A percentile compares a stretch with the other conserved stretches of the same genome.
Conservation (phyloP, 139 green algal genomes). For the Microglena sp. region DNA sequence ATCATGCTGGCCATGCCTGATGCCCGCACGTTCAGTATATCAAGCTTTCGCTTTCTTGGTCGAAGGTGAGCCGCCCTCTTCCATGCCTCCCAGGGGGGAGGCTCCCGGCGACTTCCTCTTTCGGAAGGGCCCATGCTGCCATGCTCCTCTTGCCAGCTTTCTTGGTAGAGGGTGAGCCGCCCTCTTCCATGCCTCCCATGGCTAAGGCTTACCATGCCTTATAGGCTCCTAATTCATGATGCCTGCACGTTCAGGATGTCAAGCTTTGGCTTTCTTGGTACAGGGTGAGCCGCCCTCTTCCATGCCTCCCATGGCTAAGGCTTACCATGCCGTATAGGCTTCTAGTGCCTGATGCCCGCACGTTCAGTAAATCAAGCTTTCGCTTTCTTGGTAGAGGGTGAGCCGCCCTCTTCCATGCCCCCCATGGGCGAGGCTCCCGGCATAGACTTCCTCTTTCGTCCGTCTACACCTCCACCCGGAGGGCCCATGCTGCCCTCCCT, state of each 20-base stretch:
- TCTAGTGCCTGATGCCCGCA: too few species aligned
- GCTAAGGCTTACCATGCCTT: background rate
- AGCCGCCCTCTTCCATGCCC: background rate
- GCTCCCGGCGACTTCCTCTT: background rate
- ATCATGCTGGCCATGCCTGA: too few species aligned
- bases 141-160: background rate
- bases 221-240: too few species aligned
- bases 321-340: background rate
- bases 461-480: background rate
- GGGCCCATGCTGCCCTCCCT: background rate
- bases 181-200: background rate
- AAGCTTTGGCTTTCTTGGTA: too few species aligned
- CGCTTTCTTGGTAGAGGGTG: too few species aligned
- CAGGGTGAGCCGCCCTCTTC: background rate
- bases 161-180: background rate
- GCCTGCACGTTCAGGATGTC: too few species aligned
- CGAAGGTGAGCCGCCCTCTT: background rate
- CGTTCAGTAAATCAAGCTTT: too few species aligned
- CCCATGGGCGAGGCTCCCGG: too few species aligned
- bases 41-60: too few species aligned
- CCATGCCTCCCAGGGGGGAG: background rate
- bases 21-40: too few species aligned
- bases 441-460: background rate
- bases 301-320: background rate
- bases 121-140: background rate